Conservation (phyloP, 2,329 filamentous ascomycete genomes). For the Plenodomus biglobosus region DNA sequence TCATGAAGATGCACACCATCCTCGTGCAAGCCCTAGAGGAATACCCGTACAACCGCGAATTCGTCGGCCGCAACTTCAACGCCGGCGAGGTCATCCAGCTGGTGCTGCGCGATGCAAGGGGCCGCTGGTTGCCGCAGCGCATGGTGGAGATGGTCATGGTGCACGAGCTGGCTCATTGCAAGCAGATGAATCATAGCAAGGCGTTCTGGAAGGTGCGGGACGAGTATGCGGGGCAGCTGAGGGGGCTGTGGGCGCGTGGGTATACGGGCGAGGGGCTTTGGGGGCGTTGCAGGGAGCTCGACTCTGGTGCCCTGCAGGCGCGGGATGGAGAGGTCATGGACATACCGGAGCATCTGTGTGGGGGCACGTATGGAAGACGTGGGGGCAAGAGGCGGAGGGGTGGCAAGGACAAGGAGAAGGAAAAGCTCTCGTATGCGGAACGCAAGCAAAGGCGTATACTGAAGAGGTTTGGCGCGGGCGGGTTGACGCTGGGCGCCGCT, state of each 20-base stretch:
- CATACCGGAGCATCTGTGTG: conserved; percentile 67
- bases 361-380: conserved; percentile 69
- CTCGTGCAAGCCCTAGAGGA: conserved; percentile 67
- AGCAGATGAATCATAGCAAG: conserved; percentile 86
- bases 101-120: conserved; percentile 69
- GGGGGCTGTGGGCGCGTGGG: conserved; percentile 65
- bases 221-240: conserved; percentile 70
- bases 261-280: conserved; percentile 84
- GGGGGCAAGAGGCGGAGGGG: conserved; percentile 55
- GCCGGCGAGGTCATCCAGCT: conserved; percentile 84
- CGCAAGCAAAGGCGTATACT: conserved; percentile 70
- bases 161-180: conserved; percentile 85
- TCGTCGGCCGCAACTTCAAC: conserved; percentile 88
- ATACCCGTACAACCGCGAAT: conserved; percentile 77
- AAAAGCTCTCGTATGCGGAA: conserved; percentile 67
- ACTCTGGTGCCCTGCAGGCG: conserved; percentile 44
- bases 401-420: conserved; percentile 45
- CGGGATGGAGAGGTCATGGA: conserved; percentile 28
- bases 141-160: conserved; percentile 96
- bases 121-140: conserved; percentile 73
- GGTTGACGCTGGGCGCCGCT: conserved; percentile 69
- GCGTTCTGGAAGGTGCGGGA: conserved; percentile 82
- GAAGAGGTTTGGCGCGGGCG: conserved; percentile 75
- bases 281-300: conserved; percentile 69
- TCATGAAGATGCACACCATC: conserved; percentile 52